These are phyloP conservation scores for Cryptosporidium andersoni DNA, from an alignment of 169 alveolate species.

Conservation along the genomic window DNA sequence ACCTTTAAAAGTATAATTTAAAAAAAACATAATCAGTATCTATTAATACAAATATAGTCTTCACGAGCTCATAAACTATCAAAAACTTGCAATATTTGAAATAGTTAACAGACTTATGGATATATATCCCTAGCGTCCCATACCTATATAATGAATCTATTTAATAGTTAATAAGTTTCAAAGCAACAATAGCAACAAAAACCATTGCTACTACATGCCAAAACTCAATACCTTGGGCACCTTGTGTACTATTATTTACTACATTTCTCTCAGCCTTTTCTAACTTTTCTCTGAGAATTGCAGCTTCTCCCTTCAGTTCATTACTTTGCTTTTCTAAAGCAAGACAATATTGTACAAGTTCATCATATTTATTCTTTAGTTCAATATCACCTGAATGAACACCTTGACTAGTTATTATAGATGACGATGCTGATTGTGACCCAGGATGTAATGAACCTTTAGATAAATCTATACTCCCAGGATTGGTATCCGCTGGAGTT, in stretches of 20 bases:
- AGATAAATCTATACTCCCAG: conserved; percentile 73
- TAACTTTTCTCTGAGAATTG: conserved; percentile 26
- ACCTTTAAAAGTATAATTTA: too few relatives aligned
- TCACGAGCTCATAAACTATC: too few relatives aligned
- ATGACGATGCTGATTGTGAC: conserved; percentile 27
- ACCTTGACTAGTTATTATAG: conserved; percentile 76
- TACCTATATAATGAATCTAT: conserved; percentile 20
- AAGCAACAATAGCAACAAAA: conserved; percentile 67
- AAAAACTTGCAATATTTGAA: too few relatives aligned
- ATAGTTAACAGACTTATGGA: conserved; percentile 20
- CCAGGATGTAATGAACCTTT: conserved; percentile 28
- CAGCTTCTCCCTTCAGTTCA: conserved; percentile 57
- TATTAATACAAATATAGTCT: too few relatives aligned
- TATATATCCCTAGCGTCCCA: conserved; percentile 21
- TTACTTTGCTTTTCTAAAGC: conserved; percentile 84
- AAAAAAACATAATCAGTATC: too few relatives aligned
- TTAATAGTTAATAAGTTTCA: conserved; percentile 60
- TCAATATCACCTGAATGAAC: conserved; percentile 70
- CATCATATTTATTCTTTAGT: conserved; percentile 79
- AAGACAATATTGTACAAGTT: conserved; percentile 84
- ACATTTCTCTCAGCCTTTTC: conserved; percentile 27
- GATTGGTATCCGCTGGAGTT: conserved; percentile 78
- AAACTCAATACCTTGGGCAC: conserved; percentile 63
- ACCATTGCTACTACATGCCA: conserved; percentile 61
- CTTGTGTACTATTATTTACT: conserved; percentile 17